phyloP scores from a whole-genome alignment of 495 filamentous ascomycete species.

The Penicillium flavigenum region DNA sequence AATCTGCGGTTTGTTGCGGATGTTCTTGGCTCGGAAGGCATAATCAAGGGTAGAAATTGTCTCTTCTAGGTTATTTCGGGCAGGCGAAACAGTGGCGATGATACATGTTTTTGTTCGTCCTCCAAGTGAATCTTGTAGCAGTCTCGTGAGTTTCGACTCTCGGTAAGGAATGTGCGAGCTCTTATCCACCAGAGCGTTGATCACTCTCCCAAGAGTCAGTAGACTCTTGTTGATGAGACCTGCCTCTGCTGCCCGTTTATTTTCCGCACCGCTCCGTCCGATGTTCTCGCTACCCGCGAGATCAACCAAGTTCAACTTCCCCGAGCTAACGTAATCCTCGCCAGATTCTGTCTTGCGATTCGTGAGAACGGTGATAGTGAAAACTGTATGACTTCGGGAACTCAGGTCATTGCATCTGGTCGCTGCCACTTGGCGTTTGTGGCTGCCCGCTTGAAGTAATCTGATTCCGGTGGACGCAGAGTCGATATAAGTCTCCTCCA shows the following conservation, averaged over 20 bases:
- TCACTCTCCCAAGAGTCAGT: conserved; percentile 90
- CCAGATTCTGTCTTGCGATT: conserved; percentile 78
- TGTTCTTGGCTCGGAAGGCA: conserved; percentile 96
- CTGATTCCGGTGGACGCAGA: conserved; percentile 80
- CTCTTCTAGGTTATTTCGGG: conserved; percentile 92
- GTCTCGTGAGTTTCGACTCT: conserved; percentile 92
- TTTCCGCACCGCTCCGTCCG: conserved; percentile 92
- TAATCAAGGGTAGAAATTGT: conserved; percentile 98
- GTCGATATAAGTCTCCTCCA: conserved; percentile 94
- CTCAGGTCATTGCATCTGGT: conserved; percentile 98
- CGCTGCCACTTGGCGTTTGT: conserved; percentile 92
- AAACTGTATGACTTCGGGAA: conserved; percentile 93
- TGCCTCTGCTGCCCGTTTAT: conserved; percentile 93
- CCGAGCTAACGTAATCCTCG: conserved; percentile 88
- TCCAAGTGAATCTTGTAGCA: conserved; percentile 94
- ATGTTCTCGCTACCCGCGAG: conserved; percentile 97
- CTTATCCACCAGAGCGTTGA: conserved; percentile 94
- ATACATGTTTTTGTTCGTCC: conserved; percentile 97
- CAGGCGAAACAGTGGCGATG: conserved; percentile 93
- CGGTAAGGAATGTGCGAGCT: conserved; percentile 90
- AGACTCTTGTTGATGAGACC: conserved; percentile 98
- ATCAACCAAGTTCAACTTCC: conserved; percentile 95
- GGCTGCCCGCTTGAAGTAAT: conserved; percentile 82
- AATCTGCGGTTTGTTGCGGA: conserved; percentile 94
- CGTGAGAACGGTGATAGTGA: conserved; percentile 86